These are phyloP conservation scores for Magnaporthales sp. DNA, from an alignment of 2,329 filamentous ascomycete genomes.

Conservation along the genomic window DNA sequence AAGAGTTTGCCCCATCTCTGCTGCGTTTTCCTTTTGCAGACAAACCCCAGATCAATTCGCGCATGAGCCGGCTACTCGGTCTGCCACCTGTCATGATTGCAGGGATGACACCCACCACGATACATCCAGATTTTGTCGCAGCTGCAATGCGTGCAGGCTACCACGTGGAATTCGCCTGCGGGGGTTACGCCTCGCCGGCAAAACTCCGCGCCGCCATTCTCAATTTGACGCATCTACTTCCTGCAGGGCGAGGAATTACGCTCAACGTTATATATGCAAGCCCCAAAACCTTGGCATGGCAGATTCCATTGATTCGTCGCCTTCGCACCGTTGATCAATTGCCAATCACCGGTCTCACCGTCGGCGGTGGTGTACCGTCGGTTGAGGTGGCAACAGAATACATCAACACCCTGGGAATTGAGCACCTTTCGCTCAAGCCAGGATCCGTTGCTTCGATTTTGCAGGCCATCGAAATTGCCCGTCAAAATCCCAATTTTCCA, in stretches of 20 bases:
- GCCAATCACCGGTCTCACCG: constrained; percentile 84
- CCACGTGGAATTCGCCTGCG: constrained; percentile 82
- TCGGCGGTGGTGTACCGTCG: constrained; percentile 91
- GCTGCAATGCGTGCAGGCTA: constrained; percentile 97
- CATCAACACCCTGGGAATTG: constrained; percentile 83
- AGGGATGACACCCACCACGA: constrained; percentile 87
- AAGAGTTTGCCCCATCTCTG: background rate
- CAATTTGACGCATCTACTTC: constrained; percentile 78
- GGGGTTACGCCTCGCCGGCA: constrained; percentile 78
- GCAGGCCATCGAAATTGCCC: constrained; percentile 83
- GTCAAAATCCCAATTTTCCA: constrained; percentile 85
- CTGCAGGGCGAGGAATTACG: constrained; percentile 77
- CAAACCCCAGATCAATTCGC: background rate
- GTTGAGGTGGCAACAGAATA: constrained; percentile 90
- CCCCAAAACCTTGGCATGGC: constrained; percentile 83
- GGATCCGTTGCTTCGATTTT: constrained; percentile 84
- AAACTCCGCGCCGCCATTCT: constrained; percentile 73
- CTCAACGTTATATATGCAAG: constrained; percentile 90
- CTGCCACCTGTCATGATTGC: constrained; percentile 83
- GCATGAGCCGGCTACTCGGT: constrained; percentile 58
- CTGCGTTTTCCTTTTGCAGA: background rate
- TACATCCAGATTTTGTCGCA: constrained; percentile 84
- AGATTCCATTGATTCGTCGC: constrained; percentile 74
- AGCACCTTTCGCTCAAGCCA: constrained; percentile 92
- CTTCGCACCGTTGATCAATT: constrained; percentile 71